These are phyloP conservation scores for Psophocarpus tetragonolobus DNA, from an alignment of 306 rosid species.

Conservation along the genomic window DNA sequence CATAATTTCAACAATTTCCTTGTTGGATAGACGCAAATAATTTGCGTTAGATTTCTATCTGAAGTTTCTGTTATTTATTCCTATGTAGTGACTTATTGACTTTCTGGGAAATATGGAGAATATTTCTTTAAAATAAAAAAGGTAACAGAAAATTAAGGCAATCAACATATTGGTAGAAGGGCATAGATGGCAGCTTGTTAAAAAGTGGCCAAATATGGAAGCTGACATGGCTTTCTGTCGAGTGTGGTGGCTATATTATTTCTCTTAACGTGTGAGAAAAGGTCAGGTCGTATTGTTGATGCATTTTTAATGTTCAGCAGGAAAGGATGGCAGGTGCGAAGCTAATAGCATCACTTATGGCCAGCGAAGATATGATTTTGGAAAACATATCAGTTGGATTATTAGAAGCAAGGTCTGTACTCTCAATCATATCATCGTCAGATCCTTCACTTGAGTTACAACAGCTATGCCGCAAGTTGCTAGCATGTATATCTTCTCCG, in stretches of 20 bases:
- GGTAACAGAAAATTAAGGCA: background rate
- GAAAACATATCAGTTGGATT: constrained; percentile 64
- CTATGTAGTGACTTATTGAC: background rate
- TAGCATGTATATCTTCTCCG: constrained; percentile 61
- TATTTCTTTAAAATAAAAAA: background rate
- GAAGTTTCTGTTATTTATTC: background rate
- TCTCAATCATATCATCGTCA: constrained; percentile 50
- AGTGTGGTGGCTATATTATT: constrained; percentile 8
- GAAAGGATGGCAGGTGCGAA: constrained; percentile 87
- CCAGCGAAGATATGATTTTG: constrained; percentile 74
- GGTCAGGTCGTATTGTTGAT: constrained; percentile 1
- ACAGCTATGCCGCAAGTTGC: constrained; percentile 72
- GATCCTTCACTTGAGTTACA: constrained; percentile 71
- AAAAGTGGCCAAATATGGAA: background rate
- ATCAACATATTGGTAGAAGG: constrained; percentile 1
- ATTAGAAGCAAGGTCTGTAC: constrained; percentile 70
- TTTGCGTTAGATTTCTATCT: background rate
- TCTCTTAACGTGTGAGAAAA: background rate
- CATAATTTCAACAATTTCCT: background rate
- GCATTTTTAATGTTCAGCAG: constrained; percentile 44
- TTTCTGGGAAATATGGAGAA: background rate
- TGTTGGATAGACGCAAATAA: background rate
- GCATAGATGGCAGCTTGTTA: background rate
- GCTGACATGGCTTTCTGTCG: background rate
- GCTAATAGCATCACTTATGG: constrained; percentile 89